Percentiles rank a stretch among this genome's conserved stretches.
Conservation (phyloP, 257 asterid species). For the Coffea eugenioides region DNA sequence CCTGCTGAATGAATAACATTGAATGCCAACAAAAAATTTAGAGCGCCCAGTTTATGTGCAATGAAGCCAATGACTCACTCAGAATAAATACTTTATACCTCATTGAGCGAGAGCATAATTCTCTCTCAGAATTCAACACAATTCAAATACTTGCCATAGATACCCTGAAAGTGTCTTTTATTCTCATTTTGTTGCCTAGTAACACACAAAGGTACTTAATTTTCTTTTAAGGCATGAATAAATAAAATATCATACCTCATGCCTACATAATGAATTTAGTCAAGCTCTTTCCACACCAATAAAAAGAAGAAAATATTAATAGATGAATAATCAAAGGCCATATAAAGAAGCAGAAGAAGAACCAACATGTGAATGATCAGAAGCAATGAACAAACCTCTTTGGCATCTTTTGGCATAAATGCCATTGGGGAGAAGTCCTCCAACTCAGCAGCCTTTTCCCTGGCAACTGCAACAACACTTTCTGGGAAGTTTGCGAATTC, state of each 20-base stretch:
- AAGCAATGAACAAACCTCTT: constrained; percentile 43
- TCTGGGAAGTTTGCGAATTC: constrained; percentile 97
- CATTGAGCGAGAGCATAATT: too few species aligned
- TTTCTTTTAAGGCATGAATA: not conserved
- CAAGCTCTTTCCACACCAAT: not conserved
- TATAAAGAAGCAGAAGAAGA: not conserved
- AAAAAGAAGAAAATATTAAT: not conserved
- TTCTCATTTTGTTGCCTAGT: too few species aligned
- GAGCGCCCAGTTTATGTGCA: too few species aligned
- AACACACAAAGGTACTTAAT: too few species aligned
- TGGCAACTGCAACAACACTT: constrained; percentile 85
- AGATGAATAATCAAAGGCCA: not conserved
- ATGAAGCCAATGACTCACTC: too few species aligned
- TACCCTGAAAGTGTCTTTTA: too few species aligned
- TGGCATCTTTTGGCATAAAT: constrained; percentile 33
- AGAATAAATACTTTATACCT: too few species aligned
- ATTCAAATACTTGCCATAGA: too few species aligned
- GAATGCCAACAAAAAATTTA: too few species aligned
- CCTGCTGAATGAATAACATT: too few species aligned
- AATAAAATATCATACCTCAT: too few species aligned
- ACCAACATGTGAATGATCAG: not conserved
- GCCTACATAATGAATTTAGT: not conserved
- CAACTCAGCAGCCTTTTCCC: constrained; percentile 90
- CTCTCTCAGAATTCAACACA: too few species aligned
- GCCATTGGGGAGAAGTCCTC: constrained; percentile 82